Conservation (phyloP, 129 eudicot species). For the Chrysanthemum makinoi region DNA sequence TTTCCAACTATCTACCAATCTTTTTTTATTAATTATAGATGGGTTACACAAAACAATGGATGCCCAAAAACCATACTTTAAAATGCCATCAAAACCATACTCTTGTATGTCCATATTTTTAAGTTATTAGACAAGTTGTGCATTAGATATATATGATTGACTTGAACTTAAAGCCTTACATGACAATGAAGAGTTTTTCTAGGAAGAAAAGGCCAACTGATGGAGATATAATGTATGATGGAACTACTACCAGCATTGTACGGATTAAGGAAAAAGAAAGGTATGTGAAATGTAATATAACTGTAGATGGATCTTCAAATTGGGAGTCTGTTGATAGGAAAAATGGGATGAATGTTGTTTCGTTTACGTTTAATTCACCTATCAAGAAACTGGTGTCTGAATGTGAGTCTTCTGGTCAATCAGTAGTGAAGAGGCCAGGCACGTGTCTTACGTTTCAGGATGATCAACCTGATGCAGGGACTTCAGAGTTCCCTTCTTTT, state of each 20-base stretch:
- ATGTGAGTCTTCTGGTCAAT: constrained; percentile 37
- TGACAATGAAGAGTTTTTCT: constrained; percentile 36
- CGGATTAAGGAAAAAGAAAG: constrained; percentile 38
- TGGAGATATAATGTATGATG: constrained; percentile 34
- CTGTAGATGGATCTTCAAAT: constrained; percentile 46
- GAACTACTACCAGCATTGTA: constrained; percentile 32
- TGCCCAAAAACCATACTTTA: no score
- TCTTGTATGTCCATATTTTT: no score
- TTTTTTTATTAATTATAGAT: no score
- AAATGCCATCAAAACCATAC: no score
- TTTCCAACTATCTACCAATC: no score
- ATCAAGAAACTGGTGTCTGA: constrained; percentile 60
- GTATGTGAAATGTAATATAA: constrained; percentile 49
- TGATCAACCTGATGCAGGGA: constrained; percentile 34
- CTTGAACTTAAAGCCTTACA: not conserved
- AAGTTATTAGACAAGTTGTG: no score
- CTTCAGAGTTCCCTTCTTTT: constrained; percentile 38
- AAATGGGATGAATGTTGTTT: constrained; percentile 73
- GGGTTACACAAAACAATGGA: no score
- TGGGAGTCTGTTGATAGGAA: constrained; percentile 62
- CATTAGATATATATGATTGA: not conserved
- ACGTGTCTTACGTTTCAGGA: constrained; percentile 31
- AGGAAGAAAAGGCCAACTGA: constrained; percentile 50
- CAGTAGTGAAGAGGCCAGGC: constrained; percentile 18
- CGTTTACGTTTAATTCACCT: constrained; percentile 89